Evolutionary conservation across 2,329 filamentous ascomycete species (phyloP).

Genomic region (Emmonsiellopsis sp.): DNA sequence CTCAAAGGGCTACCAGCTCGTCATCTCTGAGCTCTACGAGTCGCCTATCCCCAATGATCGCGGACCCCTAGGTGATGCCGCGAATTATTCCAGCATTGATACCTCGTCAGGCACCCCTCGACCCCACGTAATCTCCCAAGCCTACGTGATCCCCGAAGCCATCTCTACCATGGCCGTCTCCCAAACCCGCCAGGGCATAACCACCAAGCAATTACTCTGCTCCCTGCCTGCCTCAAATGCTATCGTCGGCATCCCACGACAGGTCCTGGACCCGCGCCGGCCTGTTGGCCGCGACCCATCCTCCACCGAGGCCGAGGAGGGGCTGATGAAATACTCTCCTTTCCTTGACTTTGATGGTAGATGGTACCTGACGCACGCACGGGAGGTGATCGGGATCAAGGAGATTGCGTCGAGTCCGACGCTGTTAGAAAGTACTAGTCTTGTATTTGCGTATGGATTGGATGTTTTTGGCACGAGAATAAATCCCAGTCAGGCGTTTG

Average conservation of each 20-base stretch:
- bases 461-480: constrained; percentile 84
- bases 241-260: constrained; percentile 70
- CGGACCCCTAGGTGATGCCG: constrained; percentile 60
- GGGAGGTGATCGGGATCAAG: constrained; percentile 68
- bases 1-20: constrained; percentile 76
- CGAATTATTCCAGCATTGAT: constrained; percentile 70
- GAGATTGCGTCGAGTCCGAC: constrained; percentile 68
- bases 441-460: constrained; percentile 79
- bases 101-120: constrained; percentile 52
- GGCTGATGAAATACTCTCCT: constrained; percentile 66
- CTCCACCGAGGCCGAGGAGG: constrained; percentile 71
- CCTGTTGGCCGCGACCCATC: constrained; percentile 79
- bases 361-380: constrained; percentile 68
- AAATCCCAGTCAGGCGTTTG: constrained; percentile 81
- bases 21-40: constrained; percentile 84
- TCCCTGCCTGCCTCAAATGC: constrained; percentile 64
- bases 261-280: constrained; percentile 73
- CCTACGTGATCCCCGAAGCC: constrained; percentile 71
- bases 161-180: constrained; percentile 74
- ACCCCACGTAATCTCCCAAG: constrained; percentile 69
- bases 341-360: constrained; percentile 76
- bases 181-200: constrained; percentile 86
- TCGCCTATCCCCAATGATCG: constrained; percentile 76
- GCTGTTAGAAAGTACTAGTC: constrained; percentile 79
- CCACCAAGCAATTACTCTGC: constrained; percentile 70